These are phyloP conservation scores for Alternaria triticimaculans DNA, from an alignment of 2,329 filamentous ascomycete species.

Conservation along the genomic window DNA sequence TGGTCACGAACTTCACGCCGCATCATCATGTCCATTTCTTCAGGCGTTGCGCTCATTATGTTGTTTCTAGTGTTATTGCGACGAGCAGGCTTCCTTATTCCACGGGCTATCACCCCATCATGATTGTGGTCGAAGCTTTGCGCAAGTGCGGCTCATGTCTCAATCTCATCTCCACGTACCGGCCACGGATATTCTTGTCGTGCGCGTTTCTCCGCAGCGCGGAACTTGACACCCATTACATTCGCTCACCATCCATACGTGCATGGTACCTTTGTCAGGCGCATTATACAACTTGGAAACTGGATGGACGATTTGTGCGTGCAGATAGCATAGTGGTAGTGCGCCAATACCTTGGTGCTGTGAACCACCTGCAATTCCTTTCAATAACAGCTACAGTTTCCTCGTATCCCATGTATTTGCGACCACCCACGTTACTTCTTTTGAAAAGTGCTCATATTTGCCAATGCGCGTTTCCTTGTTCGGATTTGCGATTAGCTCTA, in stretches of 20 bases:
- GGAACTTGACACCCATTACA: neutral
- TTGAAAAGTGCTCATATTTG: neutral
- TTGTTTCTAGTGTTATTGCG: neutral
- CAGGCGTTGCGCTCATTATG: neutral
- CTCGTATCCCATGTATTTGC: neutral
- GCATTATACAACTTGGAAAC: neutral
- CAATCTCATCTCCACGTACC: neutral
- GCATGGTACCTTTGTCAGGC: neutral
- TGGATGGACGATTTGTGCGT: neutral
- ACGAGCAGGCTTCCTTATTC: neutral
- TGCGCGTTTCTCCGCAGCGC: neutral
- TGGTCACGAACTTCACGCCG: neutral
- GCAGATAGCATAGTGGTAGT: neutral
- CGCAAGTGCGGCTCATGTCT: neutral
- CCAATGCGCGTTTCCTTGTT: neutral
- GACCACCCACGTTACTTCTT: neutral
- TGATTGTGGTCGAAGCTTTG: neutral
- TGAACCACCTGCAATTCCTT: neutral
- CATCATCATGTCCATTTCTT: neutral
- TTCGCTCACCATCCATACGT: neutral
- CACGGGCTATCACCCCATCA: neutral
- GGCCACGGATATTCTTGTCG: neutral
- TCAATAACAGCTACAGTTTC: neutral
- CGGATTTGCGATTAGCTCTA: neutral
- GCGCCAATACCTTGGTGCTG: neutral